Percentiles rank a stretch among this genome's conserved stretches.
These are phyloP conservation scores for Ilyonectria mors-panacis DNA, from an alignment of 2,329 filamentous ascomycete genomes.

Conservation along the genomic window DNA sequence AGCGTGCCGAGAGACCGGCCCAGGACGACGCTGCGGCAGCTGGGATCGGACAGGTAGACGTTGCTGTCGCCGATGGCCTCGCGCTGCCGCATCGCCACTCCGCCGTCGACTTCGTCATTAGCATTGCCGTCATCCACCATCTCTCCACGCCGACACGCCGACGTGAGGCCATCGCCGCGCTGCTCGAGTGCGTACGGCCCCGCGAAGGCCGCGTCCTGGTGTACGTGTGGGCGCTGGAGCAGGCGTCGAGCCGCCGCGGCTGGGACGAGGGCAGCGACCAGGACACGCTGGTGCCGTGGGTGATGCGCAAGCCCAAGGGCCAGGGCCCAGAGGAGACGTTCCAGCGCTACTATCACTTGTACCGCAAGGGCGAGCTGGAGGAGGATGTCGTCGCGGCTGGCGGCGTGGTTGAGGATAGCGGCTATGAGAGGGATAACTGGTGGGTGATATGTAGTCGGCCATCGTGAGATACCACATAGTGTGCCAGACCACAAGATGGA, in stretches of 20 bases:
- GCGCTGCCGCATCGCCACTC: constrained; percentile 80
- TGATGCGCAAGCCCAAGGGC: constrained; percentile 66
- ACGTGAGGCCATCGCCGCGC: constrained; percentile 77
- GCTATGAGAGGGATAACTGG: constrained; percentile 99
- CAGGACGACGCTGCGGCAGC: constrained; percentile 28
- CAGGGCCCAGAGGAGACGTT: constrained; percentile 70
- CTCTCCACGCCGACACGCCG: constrained; percentile 84
- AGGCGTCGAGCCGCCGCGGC: constrained; percentile 86
- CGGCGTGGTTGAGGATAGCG: constrained; percentile 81
- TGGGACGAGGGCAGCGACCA: constrained; percentile 89
- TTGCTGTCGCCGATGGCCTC: constrained; percentile 86
- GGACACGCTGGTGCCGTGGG: constrained; percentile 97
- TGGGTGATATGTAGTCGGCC: constrained; percentile 78
- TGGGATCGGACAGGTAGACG: constrained; percentile 67
- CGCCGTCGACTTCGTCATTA: constrained; percentile 86
- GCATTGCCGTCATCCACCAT: constrained; percentile 95
- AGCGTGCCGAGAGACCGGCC: constrained; percentile 30
- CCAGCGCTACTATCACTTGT: constrained; percentile 95
- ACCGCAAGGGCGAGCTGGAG: constrained; percentile 88
- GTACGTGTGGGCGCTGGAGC: constrained; percentile 97
- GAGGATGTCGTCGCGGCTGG: constrained; percentile 81
- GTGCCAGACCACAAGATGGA: constrained; percentile 12
- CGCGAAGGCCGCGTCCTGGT: constrained; percentile 81
- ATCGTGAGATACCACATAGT: constrained; percentile 34
- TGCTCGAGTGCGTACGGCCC: constrained; percentile 76